A percentile compares a stretch with the other conserved stretches of the same genome.
Evolutionary conservation across 805 yeast genomes (phyloP).

Genomic region (Saccharomycopsis selenospora): DNA sequence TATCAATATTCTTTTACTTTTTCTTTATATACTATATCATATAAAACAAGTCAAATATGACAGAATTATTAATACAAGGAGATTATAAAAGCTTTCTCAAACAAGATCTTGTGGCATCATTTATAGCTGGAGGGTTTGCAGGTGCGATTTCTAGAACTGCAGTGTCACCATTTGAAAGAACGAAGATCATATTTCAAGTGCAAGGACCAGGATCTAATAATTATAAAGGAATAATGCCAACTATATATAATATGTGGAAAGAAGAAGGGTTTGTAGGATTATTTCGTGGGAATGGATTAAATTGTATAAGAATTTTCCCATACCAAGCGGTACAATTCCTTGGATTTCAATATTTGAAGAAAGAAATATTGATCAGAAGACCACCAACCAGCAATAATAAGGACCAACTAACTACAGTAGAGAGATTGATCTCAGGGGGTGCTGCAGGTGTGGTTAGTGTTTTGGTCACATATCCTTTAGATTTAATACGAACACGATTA

Average conservation of each 20-base stretch:
- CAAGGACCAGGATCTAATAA: conserved; percentile 53
- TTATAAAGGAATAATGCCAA: conserved; percentile 64
- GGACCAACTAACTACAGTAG: conserved; percentile 40
- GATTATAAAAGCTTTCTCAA: conserved; percentile 24
- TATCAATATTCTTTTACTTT: no score
- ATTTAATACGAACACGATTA: conserved; percentile 81
- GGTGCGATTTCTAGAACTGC: conserved; percentile 76
- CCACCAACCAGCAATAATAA: conserved; percentile 20
- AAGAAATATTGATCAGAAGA: conserved; percentile 11
- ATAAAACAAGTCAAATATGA: no score
- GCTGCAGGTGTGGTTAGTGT: conserved; percentile 78
- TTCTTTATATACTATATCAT: no score
- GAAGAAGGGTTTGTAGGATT: conserved; percentile 92
- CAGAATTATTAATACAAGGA: no score
- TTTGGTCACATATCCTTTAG: conserved; percentile 83
- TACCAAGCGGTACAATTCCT: conserved; percentile 92
- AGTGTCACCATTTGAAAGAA: conserved; percentile 92
- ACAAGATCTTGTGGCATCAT: conserved; percentile 52
- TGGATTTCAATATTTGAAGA: conserved; percentile 59
- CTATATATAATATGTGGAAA: conserved; percentile 68
- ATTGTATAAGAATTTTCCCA: conserved; percentile 86
- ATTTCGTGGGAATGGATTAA: conserved; percentile 85
- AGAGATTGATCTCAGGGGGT: conserved; percentile 71
- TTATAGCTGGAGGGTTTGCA: conserved; percentile 67
- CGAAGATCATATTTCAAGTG: conserved; percentile 83